Conservation (phyloP, 352 stramenopile species). For the Phytophthora sp. region DNA sequence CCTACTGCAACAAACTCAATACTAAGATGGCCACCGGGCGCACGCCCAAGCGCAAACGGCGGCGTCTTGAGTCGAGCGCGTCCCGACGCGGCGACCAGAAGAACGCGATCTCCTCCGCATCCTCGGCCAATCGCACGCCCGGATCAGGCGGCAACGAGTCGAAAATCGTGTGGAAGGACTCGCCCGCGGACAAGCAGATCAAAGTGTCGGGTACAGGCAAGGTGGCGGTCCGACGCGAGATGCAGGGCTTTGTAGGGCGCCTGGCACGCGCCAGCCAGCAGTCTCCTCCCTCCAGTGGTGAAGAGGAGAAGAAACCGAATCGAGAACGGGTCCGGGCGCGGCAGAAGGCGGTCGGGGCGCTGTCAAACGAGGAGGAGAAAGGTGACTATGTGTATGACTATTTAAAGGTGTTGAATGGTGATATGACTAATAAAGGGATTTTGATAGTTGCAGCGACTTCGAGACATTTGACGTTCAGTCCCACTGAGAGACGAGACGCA, state of each 20-base stretch:
- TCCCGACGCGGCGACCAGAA: constrained; percentile 25
- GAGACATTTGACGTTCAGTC: constrained; percentile 61
- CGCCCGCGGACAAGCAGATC: constrained; percentile 81
- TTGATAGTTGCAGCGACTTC: constrained; percentile 31
- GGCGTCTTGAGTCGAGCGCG: constrained; percentile 41
- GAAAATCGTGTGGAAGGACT: constrained; percentile 85
- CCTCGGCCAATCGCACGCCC: constrained; percentile 17
- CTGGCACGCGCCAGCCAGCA: constrained; percentile 62
- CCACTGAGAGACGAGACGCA: constrained; percentile 14
- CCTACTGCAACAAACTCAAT: not conserved
- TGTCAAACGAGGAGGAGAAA: constrained; percentile 24
- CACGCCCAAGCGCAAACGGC: constrained; percentile 58
- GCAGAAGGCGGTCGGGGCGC: constrained; percentile 1
- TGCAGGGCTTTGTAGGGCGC: constrained; percentile 73
- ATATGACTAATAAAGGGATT: constrained; percentile 13
- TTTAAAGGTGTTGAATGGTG: not conserved
- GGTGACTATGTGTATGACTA: constrained; percentile 16
- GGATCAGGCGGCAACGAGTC: constrained; percentile 31
- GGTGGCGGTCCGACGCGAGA: constrained; percentile 65
- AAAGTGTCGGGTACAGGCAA: constrained; percentile 74
- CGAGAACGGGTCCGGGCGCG: constrained; percentile 12
- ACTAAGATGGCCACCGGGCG: constrained; percentile 27
- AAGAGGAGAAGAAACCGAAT: constrained; percentile 16
- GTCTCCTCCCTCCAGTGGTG: constrained; percentile 33
- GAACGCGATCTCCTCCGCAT: not conserved